A percentile compares a stretch with the other conserved stretches of the same genome.
Conservation (phyloP, 2,329 filamentous ascomycete genomes). For the Colletotrichum zoysiae region DNA sequence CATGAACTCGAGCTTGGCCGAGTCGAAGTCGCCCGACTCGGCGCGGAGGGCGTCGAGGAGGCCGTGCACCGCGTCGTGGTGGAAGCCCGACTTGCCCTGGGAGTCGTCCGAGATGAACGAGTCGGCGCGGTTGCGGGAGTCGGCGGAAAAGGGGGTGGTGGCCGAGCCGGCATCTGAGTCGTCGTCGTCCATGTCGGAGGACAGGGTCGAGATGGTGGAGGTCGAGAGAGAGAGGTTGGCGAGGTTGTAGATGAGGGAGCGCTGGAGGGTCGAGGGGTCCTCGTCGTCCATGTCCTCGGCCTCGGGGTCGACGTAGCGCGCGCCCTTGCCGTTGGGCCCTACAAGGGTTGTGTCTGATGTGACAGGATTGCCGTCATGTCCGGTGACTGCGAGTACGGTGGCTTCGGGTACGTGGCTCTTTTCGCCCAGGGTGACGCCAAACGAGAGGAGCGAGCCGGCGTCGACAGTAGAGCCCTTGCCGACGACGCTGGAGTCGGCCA, state of each 20-base stretch:
- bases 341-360: constrained; percentile 60
- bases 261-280: constrained; percentile 66
- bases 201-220: constrained; percentile 69
- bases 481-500: constrained; percentile 79
- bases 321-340: constrained; percentile 64
- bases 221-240: constrained; percentile 65
- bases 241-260: constrained; percentile 67
- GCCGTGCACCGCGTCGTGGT: constrained; percentile 86
- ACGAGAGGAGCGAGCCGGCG: constrained; percentile 83
- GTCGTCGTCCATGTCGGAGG: constrained; percentile 75
- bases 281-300: constrained; percentile 64
- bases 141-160: constrained; percentile 59
- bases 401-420: constrained; percentile 60
- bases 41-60: constrained; percentile 88
- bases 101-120: constrained; percentile 82
- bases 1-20: constrained; percentile 88
- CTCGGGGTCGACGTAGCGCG: constrained; percentile 60
- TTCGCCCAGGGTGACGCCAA: constrained; percentile 78
- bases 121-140: constrained; percentile 73
- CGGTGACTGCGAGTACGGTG: constrained; percentile 53
- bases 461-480: constrained; percentile 78
- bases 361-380: constrained; percentile 53
- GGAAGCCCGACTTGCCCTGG: constrained; percentile 75
- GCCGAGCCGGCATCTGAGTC: constrained; percentile 77
- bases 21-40: constrained; percentile 82